phyloP scores from a whole-genome alignment of 2,329 filamentous ascomycete genomes.

The Ophiostoma tasmaniense region DNA sequence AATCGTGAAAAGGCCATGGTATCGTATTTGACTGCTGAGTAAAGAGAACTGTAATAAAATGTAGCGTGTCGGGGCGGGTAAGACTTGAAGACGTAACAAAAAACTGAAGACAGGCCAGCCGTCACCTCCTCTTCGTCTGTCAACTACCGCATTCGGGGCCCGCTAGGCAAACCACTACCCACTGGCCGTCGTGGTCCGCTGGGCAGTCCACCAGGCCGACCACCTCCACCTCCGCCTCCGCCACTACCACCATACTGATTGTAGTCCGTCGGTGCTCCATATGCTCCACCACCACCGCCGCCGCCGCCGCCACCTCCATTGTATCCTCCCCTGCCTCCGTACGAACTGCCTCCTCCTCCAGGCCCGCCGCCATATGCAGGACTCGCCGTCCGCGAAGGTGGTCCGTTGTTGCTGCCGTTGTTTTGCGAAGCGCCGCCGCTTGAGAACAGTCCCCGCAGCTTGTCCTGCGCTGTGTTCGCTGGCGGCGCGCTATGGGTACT shows the following conservation, averaged over 20 bases:
- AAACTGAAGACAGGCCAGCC: not conserved
- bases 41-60: not conserved
- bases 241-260: constrained; percentile 13
- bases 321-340: constrained; percentile 26
- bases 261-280: not conserved
- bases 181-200: constrained; percentile 24
- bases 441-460: constrained; percentile 74
- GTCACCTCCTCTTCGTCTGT: not conserved
- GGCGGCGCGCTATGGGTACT: constrained; percentile 34
- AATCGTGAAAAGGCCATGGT: not conserved
- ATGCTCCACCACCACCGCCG: constrained; percentile 12
- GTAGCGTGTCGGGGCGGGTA: too few relatives aligned
- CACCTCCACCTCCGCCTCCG: constrained; percentile 26
- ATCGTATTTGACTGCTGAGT: not conserved
- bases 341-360: constrained; percentile 24
- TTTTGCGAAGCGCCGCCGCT: constrained; percentile 34
- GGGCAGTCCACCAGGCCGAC: constrained; percentile 32
- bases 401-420: constrained; percentile 24
- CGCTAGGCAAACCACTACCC: constrained; percentile 34
- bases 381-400: constrained; percentile 34
- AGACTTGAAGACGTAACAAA: not conserved
- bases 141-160: constrained; percentile 35
- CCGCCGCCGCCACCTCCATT: constrained; percentile 28
- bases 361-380: constrained; percentile 24
- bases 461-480: constrained; percentile 63